Evolutionary conservation across 1,139 yeast genomes (phyloP), one percentile per base, ranked within the genome.

Genomic region (Kluyveromyces marxianus): DNA sequence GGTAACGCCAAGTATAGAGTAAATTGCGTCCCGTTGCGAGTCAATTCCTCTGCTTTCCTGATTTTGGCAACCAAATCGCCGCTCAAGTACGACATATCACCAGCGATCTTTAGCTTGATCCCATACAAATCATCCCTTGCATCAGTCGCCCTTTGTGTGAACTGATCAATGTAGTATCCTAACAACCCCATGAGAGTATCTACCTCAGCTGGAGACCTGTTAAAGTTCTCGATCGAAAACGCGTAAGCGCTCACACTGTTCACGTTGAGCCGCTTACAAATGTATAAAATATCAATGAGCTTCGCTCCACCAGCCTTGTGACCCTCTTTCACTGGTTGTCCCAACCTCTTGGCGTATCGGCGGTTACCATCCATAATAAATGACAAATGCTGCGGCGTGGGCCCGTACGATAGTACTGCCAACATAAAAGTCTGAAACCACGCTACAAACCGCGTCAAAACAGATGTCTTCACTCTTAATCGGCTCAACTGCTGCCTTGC

Each of bases 351-450:
- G 5, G 98, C 98, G 62, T 74, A 92, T 39, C 97, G 72, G 53
- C 98, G 71, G 67, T 92, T 94, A 2, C 98, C 98, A 64, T 92
- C 98, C 98, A 92, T 94, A 48, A 92, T 88, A 57, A 92, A 80
- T 0, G 96, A 96, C 32, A 94, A 79, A 68, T 94, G 98, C 46
- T 72, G 68, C 2, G 98, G 98, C 1, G 86, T 74, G 0, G 87
- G 84, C 0, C 97, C 97, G 1, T 87, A 77, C 49, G 69, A 72
- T 30, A 89, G 67, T 21, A 81, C 69, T 24, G 66, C 58, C 1
- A 83, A 79, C 50, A 80, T 62, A 32, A 70, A 58, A 44, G 65
- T 66, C 53, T 79, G 78, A 36, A 73, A 59, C 27, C 39, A 42
- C 3, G 42, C 28, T n/a, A 45, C 21, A n/a, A 42, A 8, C 46